These are phyloP conservation scores for Xylariales sp. DNA, from an alignment of 2,329 filamentous ascomycete genomes.

Conservation along the genomic window DNA sequence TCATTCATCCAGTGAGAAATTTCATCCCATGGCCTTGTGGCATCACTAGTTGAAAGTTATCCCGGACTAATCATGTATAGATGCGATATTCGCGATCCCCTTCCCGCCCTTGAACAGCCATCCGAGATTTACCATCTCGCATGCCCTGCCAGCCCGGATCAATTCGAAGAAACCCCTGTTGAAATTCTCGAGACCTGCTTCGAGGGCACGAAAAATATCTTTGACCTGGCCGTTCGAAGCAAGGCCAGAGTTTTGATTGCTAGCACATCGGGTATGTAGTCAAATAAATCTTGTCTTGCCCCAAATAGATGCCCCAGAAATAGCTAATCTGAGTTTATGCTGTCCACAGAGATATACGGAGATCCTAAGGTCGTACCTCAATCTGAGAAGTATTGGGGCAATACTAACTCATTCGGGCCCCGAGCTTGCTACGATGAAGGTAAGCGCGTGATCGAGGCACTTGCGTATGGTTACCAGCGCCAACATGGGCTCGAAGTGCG, in stretches of 20 bases:
- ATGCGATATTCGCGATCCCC: not conserved
- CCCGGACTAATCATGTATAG: not conserved
- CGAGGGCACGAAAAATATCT: not conserved
- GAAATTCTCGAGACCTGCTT: constrained; percentile 4
- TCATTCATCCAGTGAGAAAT: not conserved
- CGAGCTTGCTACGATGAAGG: constrained; percentile 38
- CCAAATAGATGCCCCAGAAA: no score
- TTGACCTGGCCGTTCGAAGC: not conserved
- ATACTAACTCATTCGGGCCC: constrained; percentile 35
- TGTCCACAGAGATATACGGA: constrained; percentile 8
- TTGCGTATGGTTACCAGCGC: constrained; percentile 21
- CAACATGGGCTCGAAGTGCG: not conserved
- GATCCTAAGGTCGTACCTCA: constrained; percentile 6
- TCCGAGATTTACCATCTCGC: constrained; percentile 5
- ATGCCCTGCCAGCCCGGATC: constrained; percentile 6
- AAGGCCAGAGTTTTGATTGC: not conserved
- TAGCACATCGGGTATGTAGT: constrained; percentile 3
- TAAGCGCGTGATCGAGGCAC: constrained; percentile 32
- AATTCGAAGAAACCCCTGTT: not conserved
- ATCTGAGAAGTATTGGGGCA: constrained; percentile 29
- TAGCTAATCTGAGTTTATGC: no score
- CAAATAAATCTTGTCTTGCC: not conserved
- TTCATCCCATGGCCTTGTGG: no score
- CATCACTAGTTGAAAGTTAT: not conserved
- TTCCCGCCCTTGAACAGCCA: not conserved